A percentile compares a stretch with the other conserved stretches of the same genome.
phyloP scores from a whole-genome alignment of 2,329 filamentous ascomycete genomes.

The Colletotrichum liriopes region DNA sequence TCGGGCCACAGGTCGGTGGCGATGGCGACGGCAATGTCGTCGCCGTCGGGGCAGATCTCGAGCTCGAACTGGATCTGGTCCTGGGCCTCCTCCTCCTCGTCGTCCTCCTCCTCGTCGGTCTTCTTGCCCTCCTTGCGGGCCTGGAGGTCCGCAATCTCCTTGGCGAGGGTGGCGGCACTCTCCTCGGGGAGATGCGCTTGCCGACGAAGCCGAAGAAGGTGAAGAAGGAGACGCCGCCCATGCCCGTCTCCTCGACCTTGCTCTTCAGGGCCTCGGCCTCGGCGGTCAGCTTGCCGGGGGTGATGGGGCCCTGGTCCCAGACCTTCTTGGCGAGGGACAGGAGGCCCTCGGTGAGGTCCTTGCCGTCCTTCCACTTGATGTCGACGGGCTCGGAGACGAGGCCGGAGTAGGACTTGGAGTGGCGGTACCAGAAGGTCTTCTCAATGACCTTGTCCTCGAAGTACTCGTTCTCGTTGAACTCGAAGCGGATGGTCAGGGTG shows the following conservation, averaged over 20 bases:
- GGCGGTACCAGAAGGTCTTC: constrained; percentile 93
- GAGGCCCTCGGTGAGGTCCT: constrained; percentile 87
- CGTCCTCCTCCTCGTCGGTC: constrained; percentile 63
- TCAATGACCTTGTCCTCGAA: constrained; percentile 85
- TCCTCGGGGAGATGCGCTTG: constrained; percentile 80
- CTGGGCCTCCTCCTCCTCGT: constrained; percentile 74
- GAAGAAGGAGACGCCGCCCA: constrained; percentile 85
- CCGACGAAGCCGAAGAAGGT: constrained; percentile 88
- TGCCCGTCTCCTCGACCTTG: constrained; percentile 72
- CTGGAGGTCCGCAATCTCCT: constrained; percentile 72
- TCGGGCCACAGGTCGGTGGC: constrained; percentile 91
- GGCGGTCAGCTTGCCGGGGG: constrained; percentile 55
- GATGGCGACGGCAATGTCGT: constrained; percentile 84
- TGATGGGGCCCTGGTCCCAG: constrained; percentile 67
- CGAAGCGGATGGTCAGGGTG: constrained; percentile 82
- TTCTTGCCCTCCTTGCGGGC: constrained; percentile 66
- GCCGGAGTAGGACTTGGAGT: constrained; percentile 78
- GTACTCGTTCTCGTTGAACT: constrained; percentile 85
- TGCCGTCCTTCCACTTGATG: constrained; percentile 89
- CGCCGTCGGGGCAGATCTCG: constrained; percentile 91
- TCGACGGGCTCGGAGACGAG: constrained; percentile 91
- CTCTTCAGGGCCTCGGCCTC: constrained; percentile 67
- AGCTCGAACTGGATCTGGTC: constrained; percentile 76
- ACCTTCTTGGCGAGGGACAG: constrained; percentile 81
- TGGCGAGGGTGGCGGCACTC: constrained; percentile 72